A percentile compares a stretch with the other conserved stretches of the same genome.
Evolutionary conservation across 768 basidiomycete species (phyloP).

Genomic region (Kwoniella dendrophila): DNA sequence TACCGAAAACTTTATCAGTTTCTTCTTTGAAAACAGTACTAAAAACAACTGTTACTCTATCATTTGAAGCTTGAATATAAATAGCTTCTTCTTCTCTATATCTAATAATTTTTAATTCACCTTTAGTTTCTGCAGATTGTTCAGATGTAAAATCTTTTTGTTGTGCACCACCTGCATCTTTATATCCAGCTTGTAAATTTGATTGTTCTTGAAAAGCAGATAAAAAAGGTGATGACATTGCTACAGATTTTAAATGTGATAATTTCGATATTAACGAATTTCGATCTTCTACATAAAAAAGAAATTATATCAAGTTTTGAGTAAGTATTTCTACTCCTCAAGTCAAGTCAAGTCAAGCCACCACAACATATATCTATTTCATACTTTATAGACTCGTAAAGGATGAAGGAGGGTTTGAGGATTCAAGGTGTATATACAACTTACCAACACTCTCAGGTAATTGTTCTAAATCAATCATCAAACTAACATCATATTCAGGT

Average conservation of each 20-base stretch:
- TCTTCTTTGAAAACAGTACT: conserved; percentile 96
- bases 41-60: conserved; percentile 97
- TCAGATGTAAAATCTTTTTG: conserved; percentile 56
- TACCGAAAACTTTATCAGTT: conserved; percentile 94
- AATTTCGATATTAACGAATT: conserved; percentile 77
- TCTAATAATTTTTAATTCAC: conserved; percentile 87
- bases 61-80: conserved; percentile 86
- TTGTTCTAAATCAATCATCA: conserved; percentile 84
- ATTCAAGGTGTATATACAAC: conserved; percentile 35
- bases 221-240: conserved; percentile 92
- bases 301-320: not conserved
- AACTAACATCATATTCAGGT: conserved; percentile 82
- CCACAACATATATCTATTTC: too few species aligned
- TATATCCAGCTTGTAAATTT: conserved; percentile 65
- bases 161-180: conserved; percentile 61
- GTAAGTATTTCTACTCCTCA: too few species aligned
- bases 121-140: conserved; percentile 58
- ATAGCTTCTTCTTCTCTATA: conserved; percentile 98
- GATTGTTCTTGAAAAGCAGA: conserved; percentile 80
- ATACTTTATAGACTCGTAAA: too few species aligned
- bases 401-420: not conserved
- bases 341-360: too few species aligned
- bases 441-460: conserved; percentile 77
- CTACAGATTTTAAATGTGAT: conserved; percentile 86
- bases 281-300: conserved; percentile 66